Percentiles rank a stretch among this genome's conserved stretches.
Conservation (phyloP, 495 filamentous ascomycete genomes). For the Penicillium roqueforti region DNA sequence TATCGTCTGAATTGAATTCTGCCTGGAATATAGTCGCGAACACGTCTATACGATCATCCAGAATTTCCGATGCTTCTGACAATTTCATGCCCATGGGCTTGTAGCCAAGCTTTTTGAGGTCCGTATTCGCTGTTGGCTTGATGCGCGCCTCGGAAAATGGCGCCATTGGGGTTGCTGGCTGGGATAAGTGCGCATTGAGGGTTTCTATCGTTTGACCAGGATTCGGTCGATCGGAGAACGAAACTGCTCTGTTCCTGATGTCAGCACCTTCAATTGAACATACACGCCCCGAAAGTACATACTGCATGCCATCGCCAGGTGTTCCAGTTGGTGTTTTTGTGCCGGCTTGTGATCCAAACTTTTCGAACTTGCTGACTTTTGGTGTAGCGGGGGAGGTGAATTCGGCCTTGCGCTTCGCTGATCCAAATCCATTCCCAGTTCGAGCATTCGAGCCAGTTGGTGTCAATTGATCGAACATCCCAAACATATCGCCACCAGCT, state of each 20-base stretch:
- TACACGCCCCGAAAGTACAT: constrained; percentile 13
- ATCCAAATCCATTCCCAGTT: constrained; percentile 43
- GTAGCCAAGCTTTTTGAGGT: constrained; percentile 85
- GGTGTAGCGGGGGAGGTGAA: constrained; percentile 53
- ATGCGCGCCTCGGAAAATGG: constrained; percentile 73
- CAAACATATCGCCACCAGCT: constrained; percentile 68
- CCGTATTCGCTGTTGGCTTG: constrained; percentile 74
- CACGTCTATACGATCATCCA: constrained; percentile 93
- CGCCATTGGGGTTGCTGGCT: constrained; percentile 65
- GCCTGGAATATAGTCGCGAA: constrained; percentile 69
- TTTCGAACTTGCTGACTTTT: constrained; percentile 47
- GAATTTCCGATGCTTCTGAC: constrained; percentile 83
- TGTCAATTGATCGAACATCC: constrained; percentile 79
- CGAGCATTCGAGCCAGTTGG: constrained; percentile 62
- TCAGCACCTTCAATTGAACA: constrained; percentile 15
- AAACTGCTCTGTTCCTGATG: constrained; percentile 36
- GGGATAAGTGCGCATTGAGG: constrained; percentile 69
- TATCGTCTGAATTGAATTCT: constrained; percentile 69
- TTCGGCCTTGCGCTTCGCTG: constrained; percentile 59
- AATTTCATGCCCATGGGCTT: constrained; percentile 91
- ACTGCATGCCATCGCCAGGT: constrained; percentile 28
- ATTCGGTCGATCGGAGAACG: constrained; percentile 68
- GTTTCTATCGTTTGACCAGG: constrained; percentile 78
- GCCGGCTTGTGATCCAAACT: constrained; percentile 30
- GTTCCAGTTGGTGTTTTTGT: constrained; percentile 28